These are phyloP conservation scores for Trichoderma semiorbis DNA, from an alignment of 2,329 filamentous ascomycete species.

Conservation along the genomic window DNA sequence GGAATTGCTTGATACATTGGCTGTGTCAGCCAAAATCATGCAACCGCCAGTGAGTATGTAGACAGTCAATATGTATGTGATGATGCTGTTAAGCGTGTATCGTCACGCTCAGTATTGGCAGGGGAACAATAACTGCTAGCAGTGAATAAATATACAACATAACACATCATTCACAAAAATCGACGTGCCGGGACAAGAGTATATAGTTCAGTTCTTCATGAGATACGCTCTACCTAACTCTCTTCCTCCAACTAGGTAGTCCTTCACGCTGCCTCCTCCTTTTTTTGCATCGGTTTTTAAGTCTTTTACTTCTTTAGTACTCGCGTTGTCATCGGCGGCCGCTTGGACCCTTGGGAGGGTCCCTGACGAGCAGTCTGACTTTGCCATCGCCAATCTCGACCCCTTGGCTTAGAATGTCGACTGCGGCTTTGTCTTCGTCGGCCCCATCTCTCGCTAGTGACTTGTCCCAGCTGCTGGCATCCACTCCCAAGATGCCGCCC, in stretches of 20 bases:
- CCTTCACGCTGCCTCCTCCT: neutral
- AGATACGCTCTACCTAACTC: conserved; percentile 9
- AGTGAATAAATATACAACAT: neutral
- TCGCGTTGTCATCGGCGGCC: conserved; percentile 40
- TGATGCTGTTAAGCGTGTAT: neutral
- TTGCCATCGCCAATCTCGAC: conserved; percentile 66
- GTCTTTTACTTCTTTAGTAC: conserved; percentile 32
- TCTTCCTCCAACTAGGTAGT: neutral
- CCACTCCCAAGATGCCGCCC: conserved; percentile 72
- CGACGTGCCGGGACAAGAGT: neutral
- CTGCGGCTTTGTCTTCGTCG: conserved; percentile 42
- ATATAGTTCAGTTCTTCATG: neutral
- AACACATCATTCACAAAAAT: neutral
- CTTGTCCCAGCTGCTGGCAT: conserved; percentile 65
- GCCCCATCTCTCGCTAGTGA: conserved; percentile 49
- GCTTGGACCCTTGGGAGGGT: conserved; percentile 56
- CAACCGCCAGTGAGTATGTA: neutral
- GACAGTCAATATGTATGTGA: neutral
- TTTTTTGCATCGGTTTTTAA: conserved; percentile 15
- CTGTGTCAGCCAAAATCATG: neutral
- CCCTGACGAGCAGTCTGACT: conserved; percentile 61
- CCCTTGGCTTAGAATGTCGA: conserved; percentile 62
- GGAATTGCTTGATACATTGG: neutral
- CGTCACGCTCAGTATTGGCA: neutral
- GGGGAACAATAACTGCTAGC: neutral